Percentiles rank a stretch among this genome's conserved stretches.
Conservation (phyloP, 2,329 filamentous ascomycete genomes). For the Cladosporium phlei region DNA sequence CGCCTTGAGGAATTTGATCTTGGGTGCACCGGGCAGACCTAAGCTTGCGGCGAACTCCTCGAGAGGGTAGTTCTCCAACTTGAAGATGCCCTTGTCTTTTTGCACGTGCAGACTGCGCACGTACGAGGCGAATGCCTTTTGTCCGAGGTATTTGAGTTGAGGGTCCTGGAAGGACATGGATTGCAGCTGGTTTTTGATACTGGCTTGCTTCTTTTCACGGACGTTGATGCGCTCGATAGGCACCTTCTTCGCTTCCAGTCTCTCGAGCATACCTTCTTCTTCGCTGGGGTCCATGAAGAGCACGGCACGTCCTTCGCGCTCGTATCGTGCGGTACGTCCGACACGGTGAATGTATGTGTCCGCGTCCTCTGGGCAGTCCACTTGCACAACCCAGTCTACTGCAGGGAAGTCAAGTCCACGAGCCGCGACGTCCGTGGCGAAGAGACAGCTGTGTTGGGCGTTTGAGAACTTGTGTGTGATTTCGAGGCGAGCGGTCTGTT, state of each 20-base stretch:
- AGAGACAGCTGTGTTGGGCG: slow-evolving; percentile 79
- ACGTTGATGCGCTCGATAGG: slow-evolving; percentile 83
- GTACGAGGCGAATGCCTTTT: slow-evolving; percentile 94
- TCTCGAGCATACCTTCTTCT: slow-evolving; percentile 82
- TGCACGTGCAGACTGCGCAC: slow-evolving; percentile 79
- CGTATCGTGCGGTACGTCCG: slow-evolving; percentile 88
- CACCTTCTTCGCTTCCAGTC: slow-evolving; percentile 83
- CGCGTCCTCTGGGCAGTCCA: slow-evolving; percentile 93
- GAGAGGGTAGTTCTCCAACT: slow-evolving; percentile 74
- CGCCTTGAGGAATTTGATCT: slow-evolving; percentile 89
- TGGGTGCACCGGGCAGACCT: slow-evolving; percentile 83
- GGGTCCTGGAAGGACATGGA: slow-evolving; percentile 95
- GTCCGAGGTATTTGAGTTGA: slow-evolving; percentile 87
- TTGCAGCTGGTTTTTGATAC: slow-evolving; percentile 78
- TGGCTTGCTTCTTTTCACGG: slow-evolving; percentile 81
- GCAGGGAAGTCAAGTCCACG: slow-evolving; percentile 92
- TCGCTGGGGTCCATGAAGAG: slow-evolving; percentile 90
- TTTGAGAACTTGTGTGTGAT: slow-evolving; percentile 79
- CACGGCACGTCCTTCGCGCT: slow-evolving; percentile 80
- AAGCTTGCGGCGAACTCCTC: slow-evolving; percentile 82
- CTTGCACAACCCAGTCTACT: slow-evolving; percentile 97
- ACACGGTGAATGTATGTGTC: slow-evolving; percentile 98
- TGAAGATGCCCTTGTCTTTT: slow-evolving; percentile 87
- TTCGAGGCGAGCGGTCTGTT: slow-evolving; percentile 80
- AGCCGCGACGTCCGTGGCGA: slow-evolving; percentile 92